phyloP scores from a whole-genome alignment of 169 alveolate genomes.

The Plasmodium berghei region DNA sequence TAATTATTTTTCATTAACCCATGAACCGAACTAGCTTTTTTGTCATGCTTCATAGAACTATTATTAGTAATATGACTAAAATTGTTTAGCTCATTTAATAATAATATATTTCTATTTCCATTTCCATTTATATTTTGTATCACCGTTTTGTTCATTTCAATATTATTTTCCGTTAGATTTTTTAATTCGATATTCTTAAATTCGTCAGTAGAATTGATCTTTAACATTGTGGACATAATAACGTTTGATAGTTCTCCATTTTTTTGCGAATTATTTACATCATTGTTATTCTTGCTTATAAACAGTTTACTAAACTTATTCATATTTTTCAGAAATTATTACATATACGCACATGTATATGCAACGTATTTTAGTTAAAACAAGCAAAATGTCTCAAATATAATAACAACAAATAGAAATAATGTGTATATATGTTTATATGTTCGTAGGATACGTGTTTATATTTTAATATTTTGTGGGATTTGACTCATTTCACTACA shows the following conservation, averaged over 20 bases:
- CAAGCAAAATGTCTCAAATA: no score
- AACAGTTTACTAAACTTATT: constrained; percentile 38
- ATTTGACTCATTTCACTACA: no score
- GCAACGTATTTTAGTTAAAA: no score
- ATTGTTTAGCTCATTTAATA: constrained; percentile 5
- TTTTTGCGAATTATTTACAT: constrained; percentile 15
- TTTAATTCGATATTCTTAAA: constrained; percentile 3
- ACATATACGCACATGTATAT: constrained; percentile 8
- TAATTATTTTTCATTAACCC: constrained; percentile 9
- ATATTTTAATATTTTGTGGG: no score
- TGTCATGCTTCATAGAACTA: not conserved
- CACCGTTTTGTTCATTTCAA: constrained; percentile 11
- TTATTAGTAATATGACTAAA: not conserved
- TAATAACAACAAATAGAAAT: no score
- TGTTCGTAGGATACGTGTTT: no score
- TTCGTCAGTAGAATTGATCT: not conserved
- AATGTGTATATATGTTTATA: no score
- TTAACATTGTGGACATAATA: constrained; percentile 10
- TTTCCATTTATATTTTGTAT: constrained; percentile 8
- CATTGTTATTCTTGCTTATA: constrained; percentile 20
- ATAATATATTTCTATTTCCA: constrained; percentile 7
- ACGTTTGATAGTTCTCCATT: constrained; percentile 19
- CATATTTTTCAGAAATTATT: constrained; percentile 20
- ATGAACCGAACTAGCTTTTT: constrained; percentile 5
- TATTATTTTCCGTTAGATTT: not conserved